Conservation (phyloP, 257 asterid species). For the Leptodermis oblonga region DNA sequence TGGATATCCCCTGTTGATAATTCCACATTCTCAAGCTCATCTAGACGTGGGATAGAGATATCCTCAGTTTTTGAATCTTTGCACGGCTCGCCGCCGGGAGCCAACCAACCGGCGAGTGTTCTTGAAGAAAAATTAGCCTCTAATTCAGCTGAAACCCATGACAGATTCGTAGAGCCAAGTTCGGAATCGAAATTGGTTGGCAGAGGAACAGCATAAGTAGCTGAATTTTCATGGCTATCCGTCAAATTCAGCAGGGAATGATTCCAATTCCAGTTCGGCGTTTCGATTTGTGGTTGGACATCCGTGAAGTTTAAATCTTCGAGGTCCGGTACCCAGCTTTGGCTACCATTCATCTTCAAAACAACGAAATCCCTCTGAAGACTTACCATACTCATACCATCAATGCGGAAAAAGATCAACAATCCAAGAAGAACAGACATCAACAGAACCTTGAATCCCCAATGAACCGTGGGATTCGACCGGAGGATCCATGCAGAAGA, state of each 20-base stretch:
- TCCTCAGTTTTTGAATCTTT: conserved; percentile 57
- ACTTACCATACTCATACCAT: conserved; percentile 34
- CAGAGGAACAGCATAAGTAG: conserved; percentile 20
- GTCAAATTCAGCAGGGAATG: conserved; percentile 25
- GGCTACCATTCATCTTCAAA: conserved; percentile 31
- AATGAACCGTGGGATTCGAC: conserved; percentile 47
- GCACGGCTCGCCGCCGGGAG: conserved; percentile 69
- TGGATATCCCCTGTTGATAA: conserved; percentile 61
- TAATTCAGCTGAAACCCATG: conserved; percentile 60
- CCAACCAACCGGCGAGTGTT: conserved; percentile 51
- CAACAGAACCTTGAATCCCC: conserved; percentile 55
- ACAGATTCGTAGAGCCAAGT: conserved; percentile 21
- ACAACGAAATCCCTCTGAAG: conserved; percentile 34
- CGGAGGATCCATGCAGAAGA: conserved; percentile 44
- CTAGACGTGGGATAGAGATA: conserved; percentile 45
- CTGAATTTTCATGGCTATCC: conserved; percentile 20
- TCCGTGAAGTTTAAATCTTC: conserved; percentile 36
- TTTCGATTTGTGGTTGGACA: conserved; percentile 15
- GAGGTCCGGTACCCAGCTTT: conserved; percentile 11
- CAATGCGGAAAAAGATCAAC: conserved; percentile 46
- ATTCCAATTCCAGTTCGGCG: conserved; percentile 25
- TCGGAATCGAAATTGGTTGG: too few species aligned
- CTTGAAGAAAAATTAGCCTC: conserved; percentile 61
- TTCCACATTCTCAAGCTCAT: conserved; percentile 33
- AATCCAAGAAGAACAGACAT: conserved; percentile 51